Conservation (phyloP, 345 rosid genomes). For the Excoecaria cochinchinensis region DNA sequence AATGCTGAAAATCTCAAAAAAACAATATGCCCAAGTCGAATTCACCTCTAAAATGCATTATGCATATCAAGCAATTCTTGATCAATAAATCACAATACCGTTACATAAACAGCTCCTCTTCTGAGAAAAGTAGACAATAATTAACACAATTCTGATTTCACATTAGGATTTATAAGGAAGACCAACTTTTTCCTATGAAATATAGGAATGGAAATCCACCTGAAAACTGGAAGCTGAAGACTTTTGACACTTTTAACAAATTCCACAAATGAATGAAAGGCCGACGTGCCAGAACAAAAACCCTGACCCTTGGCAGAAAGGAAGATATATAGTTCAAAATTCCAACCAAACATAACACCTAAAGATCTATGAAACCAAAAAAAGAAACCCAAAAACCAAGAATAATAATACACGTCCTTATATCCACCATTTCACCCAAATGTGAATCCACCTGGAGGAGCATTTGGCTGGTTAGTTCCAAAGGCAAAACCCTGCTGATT, state of each 20-base stretch:
- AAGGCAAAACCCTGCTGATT: constrained; percentile 25
- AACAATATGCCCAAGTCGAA: too few relatives aligned
- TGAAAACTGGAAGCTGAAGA: constrained; percentile 16
- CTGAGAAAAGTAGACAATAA: background rate
- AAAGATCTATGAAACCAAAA: background rate
- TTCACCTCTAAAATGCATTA: too few relatives aligned
- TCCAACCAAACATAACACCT: constrained; percentile 12
- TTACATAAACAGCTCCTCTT: background rate
- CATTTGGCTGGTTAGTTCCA: constrained; percentile 23
- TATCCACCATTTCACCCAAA: constrained; percentile 9
- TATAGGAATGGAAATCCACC: background rate
- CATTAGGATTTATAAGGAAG: constrained; percentile 1
- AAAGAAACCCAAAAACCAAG: background rate
- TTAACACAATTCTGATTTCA: background rate
- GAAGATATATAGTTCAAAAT: constrained; percentile 10
- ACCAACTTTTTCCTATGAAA: constrained; percentile 5
- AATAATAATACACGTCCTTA: background rate
- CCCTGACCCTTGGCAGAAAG: constrained; percentile 37
- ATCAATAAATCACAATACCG: background rate
- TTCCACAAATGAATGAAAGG: constrained; percentile 23
- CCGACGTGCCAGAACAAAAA: constrained; percentile 47
- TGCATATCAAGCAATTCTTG: background rate
- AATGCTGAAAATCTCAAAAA: too few relatives aligned
- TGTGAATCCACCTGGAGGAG: constrained; percentile 29
- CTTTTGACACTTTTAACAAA: constrained; percentile 9